A percentile compares a stretch with the other conserved stretches of the same genome.
Evolutionary conservation across 2,329 filamentous ascomycete species (phyloP).

Genomic region (Aspergillus phoenicis): DNA sequence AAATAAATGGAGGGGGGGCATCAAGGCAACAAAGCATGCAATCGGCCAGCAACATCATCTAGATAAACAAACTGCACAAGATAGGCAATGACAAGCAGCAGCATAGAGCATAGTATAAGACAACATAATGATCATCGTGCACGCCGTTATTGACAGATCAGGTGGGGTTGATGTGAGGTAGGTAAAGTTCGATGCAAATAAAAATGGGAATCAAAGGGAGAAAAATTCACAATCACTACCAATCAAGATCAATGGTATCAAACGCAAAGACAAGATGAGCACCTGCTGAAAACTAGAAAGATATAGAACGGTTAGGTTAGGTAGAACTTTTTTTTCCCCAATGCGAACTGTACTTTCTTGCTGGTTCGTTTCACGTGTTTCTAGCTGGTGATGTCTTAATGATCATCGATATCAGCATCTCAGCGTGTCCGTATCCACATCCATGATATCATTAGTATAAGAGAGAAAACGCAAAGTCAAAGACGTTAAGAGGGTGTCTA

Average conservation of each 20-base stretch:
- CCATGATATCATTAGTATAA: slow-evolving; percentile 16
- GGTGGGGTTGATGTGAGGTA: slow-evolving; percentile 1
- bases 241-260: slow-evolving; percentile 23
- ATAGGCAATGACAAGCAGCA: slow-evolving; percentile 6
- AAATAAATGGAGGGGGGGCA: neutral
- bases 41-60: neutral
- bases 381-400: slow-evolving; percentile 12
- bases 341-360: neutral
- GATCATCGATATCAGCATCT: slow-evolving; percentile 14
- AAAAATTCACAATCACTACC: slow-evolving; percentile 18
- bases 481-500: slow-evolving; percentile 22
- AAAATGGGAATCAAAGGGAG: slow-evolving; percentile 17
- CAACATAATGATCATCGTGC: neutral
- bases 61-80: neutral
- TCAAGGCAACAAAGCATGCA: neutral
- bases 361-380: neutral
- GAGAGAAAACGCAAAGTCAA: slow-evolving; percentile 13
- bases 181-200: slow-evolving; percentile 23
- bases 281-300: slow-evolving; percentile 12
- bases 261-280: slow-evolving; percentile 17
- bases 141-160: slow-evolving; percentile 5
- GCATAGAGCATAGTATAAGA: slow-evolving; percentile 11
- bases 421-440: slow-evolving; percentile 15
- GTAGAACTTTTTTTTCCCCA: neutral
- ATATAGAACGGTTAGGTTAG: neutral